Conservation (phyloP, 2,329 filamentous ascomycete genomes). For the Aspergillus sp. region DNA sequence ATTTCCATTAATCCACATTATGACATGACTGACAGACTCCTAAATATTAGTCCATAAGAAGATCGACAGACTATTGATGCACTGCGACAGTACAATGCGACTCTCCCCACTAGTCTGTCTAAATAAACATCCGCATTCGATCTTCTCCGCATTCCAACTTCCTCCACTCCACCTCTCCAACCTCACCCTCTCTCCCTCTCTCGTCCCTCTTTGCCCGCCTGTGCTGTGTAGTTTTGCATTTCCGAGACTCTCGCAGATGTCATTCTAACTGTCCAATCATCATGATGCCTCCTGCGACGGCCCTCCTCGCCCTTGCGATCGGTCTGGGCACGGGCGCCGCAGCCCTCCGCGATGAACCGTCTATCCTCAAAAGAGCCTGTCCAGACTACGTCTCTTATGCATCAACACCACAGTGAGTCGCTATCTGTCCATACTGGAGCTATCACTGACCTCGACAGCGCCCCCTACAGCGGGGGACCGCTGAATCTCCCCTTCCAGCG, state of each 20-base stretch:
- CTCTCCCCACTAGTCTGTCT: not conserved
- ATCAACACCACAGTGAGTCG: slow-evolving; percentile 56
- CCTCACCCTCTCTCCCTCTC: not conserved
- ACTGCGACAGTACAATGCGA: not conserved
- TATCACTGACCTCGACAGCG: slow-evolving; percentile 48
- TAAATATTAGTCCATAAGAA: slow-evolving; percentile 1
- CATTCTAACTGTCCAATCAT: too few species aligned
- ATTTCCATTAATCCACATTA: not conserved
- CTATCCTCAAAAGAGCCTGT: slow-evolving; percentile 50
- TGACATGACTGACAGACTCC: too few species aligned
- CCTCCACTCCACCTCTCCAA: not conserved
- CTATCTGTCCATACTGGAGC: not conserved
- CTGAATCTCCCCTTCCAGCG: slow-evolving; percentile 82
- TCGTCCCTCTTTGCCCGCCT: not conserved
- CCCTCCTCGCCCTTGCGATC: slow-evolving; percentile 15
- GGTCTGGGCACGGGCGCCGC: slow-evolving; percentile 9
- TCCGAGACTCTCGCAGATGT: too few species aligned
- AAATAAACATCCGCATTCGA: slow-evolving; percentile 3
- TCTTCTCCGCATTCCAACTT: slow-evolving; percentile 15
- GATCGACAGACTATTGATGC: not conserved
- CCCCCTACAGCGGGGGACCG: slow-evolving; percentile 75
- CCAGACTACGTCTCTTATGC: slow-evolving; percentile 67
- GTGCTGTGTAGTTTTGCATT: too few species aligned
- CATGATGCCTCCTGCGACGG: slow-evolving; percentile 10
- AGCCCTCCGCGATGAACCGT: slow-evolving; percentile 23